Evolutionary conservation across 2,329 filamentous ascomycete genomes (phyloP), one percentile per base, ranked within the genome.

Genomic region (Cladosporium velox): DNA sequence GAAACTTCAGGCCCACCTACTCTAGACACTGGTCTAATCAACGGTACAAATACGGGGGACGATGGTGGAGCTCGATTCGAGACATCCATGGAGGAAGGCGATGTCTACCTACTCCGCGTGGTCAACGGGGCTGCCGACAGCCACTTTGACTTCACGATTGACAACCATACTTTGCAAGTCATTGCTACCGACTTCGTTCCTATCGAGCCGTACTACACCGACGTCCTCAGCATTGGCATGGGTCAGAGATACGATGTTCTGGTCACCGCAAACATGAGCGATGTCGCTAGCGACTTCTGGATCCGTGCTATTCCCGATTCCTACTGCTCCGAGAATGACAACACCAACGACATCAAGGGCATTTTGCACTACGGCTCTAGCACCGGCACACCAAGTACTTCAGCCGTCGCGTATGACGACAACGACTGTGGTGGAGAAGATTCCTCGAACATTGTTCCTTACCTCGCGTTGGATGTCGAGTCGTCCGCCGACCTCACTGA

Each of bases 151-250:
- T 76, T 80, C 30, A 72, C 72, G 5, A 70, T 80, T 49, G 79
- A 82, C 62, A 74, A 75, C 10, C 81, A 83, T 65, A 70, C 72
- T 6, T 78, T 83, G 64, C 77, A 77, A 11, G 79, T 83, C 51
- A 78, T 83, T 52, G 75, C 78, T 2, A 73, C 77, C 2, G 81
- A 83, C 62, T 79, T 82, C 51, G 76, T 79, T 7, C 80, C 81
- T 1, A 77, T 83, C 60, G 73, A 76, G 34, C 81, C 81, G 2
- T 81, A 78, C 67, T 71, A 68, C 38, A 76, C 79, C 1, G 70
- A 74, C 12, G 76, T 74, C 3, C 65, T 81, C 8, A 68, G 70
- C 32, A 73, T 81, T 51, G 74, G 74, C 63, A 78, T 78, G 67
- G 78, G 77, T 30, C 75, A 77, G 58, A 71, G 75, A 14, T 77